Base-by-base conservation (phyloP, 1,284 basidiomycete genomes). In the Fereydounia khargensis region DNA sequence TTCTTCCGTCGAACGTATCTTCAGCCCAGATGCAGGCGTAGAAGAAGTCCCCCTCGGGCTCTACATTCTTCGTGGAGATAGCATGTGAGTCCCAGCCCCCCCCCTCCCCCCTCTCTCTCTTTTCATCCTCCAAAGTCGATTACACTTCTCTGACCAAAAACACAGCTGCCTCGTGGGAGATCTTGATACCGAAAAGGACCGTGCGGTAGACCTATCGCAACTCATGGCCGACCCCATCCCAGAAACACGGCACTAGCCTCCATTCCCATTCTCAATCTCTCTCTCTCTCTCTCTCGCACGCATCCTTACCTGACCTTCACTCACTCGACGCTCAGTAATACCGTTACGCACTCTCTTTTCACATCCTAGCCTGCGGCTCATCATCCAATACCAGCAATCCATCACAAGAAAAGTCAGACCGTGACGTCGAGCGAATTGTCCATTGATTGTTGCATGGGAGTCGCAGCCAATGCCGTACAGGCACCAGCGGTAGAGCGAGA, bases 21-120 rank as follows among this genome's bases (percentile, higher is more conserved):
- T 71, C 33, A 71, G 64, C 45, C 18, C 47, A 2, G 92, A 98
- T 14, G 87, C 88, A 70, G 88, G 88, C 18, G 91, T 96, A 23
- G 90, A 97, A 78, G 91, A 96, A 80, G 85, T 94, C 10, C 87
- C 90, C 0, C 80, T 98, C n/a, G 94, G 94, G 1, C 80, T 98
- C 36, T 98, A 98, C 77, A 85, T 99, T 62, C 88, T 98, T 68
- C 89, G 96, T 72, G 94, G 94, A 2, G 94, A 98, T 74, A 92
- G 94, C 81, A 91, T 95, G 94, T 96, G 55, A 70, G 81, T 17
- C 16, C n/a, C 18, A 11, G 10, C 8, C 8, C 17, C n/a, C 14
- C 17, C 20, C 19, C 28, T 40, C n/a, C 43, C 16, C 10, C 11
- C 33, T 27, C 21, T 30, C 23, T 20, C 13, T 23, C 13, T 16